Evolutionary conservation across 345 rosid genomes (phyloP).

Genomic region (Eucalyptus pauciflora): DNA sequence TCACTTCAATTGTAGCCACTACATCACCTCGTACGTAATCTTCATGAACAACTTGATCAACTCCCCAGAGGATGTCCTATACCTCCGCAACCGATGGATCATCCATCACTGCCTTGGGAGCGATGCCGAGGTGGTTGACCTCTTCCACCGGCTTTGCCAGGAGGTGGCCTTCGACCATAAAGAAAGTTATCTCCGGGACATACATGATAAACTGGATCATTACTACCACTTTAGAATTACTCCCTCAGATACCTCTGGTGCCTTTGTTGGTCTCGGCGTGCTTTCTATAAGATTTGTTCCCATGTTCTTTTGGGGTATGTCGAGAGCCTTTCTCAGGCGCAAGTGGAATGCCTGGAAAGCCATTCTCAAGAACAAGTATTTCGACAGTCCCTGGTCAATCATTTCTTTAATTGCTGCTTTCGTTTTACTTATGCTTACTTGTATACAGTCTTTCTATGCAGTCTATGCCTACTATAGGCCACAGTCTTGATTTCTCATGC

Average conservation of each 20-base stretch:
- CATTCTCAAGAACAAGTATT: conserved; percentile 54
- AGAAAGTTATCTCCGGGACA: no score
- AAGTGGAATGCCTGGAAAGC: conserved; percentile 78
- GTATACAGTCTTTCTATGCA: conserved; percentile 49
- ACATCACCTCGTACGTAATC: conserved; percentile 66
- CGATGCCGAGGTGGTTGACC: conserved; percentile 66
- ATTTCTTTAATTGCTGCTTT: conserved; percentile 57
- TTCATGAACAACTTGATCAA: conserved; percentile 85
- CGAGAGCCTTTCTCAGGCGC: conserved; percentile 50
- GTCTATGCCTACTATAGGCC: conserved; percentile 48
- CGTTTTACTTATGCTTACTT: conserved; percentile 51
- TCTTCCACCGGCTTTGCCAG: conserved; percentile 64
- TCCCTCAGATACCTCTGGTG: no score
- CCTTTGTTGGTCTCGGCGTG: no score
- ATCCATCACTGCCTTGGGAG: conserved; percentile 77
- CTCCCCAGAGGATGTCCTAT: conserved; percentile 45
- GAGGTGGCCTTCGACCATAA: conserved; percentile 58
- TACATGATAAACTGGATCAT: conserved; percentile 15
- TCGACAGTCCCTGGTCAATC: conserved; percentile 68
- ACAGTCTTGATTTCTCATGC: background rate
- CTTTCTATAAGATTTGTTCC: no score
- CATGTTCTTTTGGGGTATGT: background rate
- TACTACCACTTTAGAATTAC: conserved; percentile 31
- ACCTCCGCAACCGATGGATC: conserved; percentile 50
- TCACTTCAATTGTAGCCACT: conserved; percentile 54